Base-by-base conservation (phyloP, 257 asterid species). In the Paraleonurus japonicus region DNA sequence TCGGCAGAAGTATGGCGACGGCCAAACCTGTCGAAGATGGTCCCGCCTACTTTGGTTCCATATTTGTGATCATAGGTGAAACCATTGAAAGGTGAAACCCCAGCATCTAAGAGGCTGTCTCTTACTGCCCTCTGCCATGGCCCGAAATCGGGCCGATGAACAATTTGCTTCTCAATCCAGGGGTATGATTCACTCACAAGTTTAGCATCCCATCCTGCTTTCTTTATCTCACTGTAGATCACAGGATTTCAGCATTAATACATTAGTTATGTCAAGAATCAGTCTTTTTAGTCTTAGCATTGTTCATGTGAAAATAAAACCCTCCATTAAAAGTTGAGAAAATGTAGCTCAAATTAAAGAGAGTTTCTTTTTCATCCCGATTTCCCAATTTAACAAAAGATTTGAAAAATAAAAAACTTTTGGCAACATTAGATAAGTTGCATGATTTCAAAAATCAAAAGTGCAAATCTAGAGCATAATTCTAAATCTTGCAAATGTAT, bases 21-120 rank as follows among this genome's bases (percentile, higher is more conserved):
- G 4, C 95, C 98, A 3, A 74, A 82, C 67, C 83, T 71, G 79
- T 89, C 99, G 73, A 91, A 95, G 78, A 84, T 89, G 76, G 98
- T 95, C 13, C 99, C 98, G 27, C 99, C 99, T 67, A 95, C 89
- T 79, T 95, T 95, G 66, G 98, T 95, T 64, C 99, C 99, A 7
- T 91, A 84, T 1, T 88, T 0, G 73, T 95, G 99, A 78, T 95
- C 96, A 35, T 91, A 95, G 17, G 99, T 91, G 86, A 88, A 95
- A 24, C 99, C 99, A 78, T 91, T 91, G 86, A 82, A 85, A 71
- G 99, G 98, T 9, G 98, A 89, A n/a, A 95, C 66, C 2, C 98
- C 99, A 62, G 76, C 79, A 54, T 91, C 99, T 7, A 94, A n/a
- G 2, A 94, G 85, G 69, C 99, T 77, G 19, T 94, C 96, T 26